Evolutionary conservation across 1,284 basidiomycete genomes (phyloP), one percentile per base, ranked within the genome.

Genomic region (Leccinum subrobustum): DNA sequence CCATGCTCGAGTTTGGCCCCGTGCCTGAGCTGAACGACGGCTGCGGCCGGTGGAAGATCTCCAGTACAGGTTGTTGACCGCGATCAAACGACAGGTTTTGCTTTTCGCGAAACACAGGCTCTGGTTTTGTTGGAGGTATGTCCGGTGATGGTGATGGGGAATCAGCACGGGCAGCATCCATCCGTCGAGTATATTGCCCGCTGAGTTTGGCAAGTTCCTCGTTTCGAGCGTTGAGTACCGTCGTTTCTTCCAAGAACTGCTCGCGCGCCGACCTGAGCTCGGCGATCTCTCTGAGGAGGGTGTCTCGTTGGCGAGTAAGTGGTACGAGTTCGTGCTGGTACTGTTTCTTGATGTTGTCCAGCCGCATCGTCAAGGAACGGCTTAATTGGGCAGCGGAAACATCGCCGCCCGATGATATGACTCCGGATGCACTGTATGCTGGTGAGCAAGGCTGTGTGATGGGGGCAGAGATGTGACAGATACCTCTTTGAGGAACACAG

Each of bases 131-230:
- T 33, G 44, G 5, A 68, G 68, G 31, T 8, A 56, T 52, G 6
- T 73, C 72, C 52, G 73, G 75, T 6, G 67, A 63, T 33, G 44
- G 58, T 7, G 76, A 74, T 3, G 20, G 44, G 20, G 44, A 48
- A 48, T 82, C 81, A 7, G 77, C 68, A 18, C 77, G 73, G 29
- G 63, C 27, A 35, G 76, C 70, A 60, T 96, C 94, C 67, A 91
- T 81, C 58, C 92, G 88, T 44, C 89, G 86, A 4, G 86, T 77
- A 65, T 95, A 91, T 60, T 93, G 89, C 2, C 88, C 81, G 67
- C 92, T 91, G 56, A 96, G 83, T 71, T 95, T 91, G 5, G 90
- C 91, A 11, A 98, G 82, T 73, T 96, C 92, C 69, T 96, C 95
- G 76, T 98, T 98, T 60, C 95, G 88, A 14, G 89, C 89, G 70